Conservation (phyloP, 257 asterid genomes). For the Solanum dulcamara region DNA sequence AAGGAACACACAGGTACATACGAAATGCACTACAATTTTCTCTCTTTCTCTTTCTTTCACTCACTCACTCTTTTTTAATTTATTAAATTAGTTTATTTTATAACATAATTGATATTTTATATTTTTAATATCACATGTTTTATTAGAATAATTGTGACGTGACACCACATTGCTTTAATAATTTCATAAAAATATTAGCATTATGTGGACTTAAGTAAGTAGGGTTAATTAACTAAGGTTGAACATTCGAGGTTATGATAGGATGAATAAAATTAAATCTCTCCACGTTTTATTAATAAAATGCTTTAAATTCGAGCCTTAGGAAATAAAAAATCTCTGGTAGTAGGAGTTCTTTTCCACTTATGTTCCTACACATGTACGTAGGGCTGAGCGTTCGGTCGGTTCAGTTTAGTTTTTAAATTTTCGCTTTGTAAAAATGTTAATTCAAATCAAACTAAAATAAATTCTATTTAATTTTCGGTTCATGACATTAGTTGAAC, state of each 20-base stretch:
- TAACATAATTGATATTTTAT: no score
- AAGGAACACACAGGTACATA: no score
- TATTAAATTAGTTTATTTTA: no score
- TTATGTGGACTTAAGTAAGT: not conserved
- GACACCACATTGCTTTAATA: not conserved
- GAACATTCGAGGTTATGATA: not conserved
- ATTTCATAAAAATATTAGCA: not conserved
- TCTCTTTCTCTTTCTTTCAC: no score
- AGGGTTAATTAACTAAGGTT: not conserved
- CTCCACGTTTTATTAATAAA: fast-evolving
- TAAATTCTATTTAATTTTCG: no score
- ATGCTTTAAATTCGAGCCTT: not conserved
- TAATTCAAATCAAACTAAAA: no score
- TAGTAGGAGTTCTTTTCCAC: not conserved
- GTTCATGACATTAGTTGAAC: no score
- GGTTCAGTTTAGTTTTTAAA: no score
- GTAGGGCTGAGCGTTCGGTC: no score
- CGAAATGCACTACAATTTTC: no score
- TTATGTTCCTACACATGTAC: not conserved
- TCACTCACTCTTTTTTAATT: no score
- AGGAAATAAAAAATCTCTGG: not conserved
- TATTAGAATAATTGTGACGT: not conserved
- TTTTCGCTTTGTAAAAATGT: no score
- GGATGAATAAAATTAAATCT: not conserved
- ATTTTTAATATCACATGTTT: not conserved